These are phyloP conservation scores for Penicillium bialowiezense DNA, from an alignment of 495 filamentous ascomycete genomes.

Conservation along the genomic window DNA sequence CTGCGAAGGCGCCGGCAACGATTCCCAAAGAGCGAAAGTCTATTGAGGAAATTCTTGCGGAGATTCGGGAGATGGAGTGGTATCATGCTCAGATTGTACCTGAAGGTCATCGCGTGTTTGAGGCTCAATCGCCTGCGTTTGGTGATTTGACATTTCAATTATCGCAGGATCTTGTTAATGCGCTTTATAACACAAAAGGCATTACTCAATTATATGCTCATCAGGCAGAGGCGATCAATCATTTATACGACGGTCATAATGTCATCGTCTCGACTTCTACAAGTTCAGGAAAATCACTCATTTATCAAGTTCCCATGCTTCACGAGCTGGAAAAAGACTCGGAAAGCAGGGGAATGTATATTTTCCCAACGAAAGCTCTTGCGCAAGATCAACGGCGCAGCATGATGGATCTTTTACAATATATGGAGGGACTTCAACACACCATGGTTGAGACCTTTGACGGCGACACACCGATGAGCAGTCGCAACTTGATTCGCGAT, in stretches of 20 bases:
- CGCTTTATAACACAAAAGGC: slow-evolving; percentile 81
- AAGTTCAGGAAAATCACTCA: slow-evolving; percentile 92
- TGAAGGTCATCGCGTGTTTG: slow-evolving; percentile 89
- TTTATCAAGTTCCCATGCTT: slow-evolving; percentile 93
- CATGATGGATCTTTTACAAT: slow-evolving; percentile 76
- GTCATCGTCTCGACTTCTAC: slow-evolving; percentile 95
- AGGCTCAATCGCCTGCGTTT: slow-evolving; percentile 77
- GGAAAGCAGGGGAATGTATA: slow-evolving; percentile 87
- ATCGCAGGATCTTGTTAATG: slow-evolving; percentile 89
- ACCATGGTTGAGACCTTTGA: slow-evolving; percentile 90
- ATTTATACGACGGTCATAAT: slow-evolving; percentile 75
- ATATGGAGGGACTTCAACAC: slow-evolving; percentile 73
- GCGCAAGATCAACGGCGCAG: slow-evolving; percentile 94
- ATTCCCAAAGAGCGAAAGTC: slow-evolving; percentile 83
- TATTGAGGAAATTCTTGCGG: slow-evolving; percentile 79
- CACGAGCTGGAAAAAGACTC: slow-evolving; percentile 78
- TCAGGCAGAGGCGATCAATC: slow-evolving; percentile 93
- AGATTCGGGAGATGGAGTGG: slow-evolving; percentile 79
- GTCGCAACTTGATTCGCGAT: slow-evolving; percentile 76
- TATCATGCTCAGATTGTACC: slow-evolving; percentile 93
- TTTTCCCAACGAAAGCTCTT: slow-evolving; percentile 96
- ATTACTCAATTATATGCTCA: slow-evolving; percentile 91
- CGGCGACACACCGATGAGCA: slow-evolving; percentile 83
- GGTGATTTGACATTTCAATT: slow-evolving; percentile 83
- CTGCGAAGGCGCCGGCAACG: slow-evolving; percentile 46